A percentile compares a stretch with the other conserved stretches of the same genome.
These are phyloP conservation scores for Fusarium xylarioides DNA, from an alignment of 2,329 filamentous ascomycete species.

Conservation along the genomic window DNA sequence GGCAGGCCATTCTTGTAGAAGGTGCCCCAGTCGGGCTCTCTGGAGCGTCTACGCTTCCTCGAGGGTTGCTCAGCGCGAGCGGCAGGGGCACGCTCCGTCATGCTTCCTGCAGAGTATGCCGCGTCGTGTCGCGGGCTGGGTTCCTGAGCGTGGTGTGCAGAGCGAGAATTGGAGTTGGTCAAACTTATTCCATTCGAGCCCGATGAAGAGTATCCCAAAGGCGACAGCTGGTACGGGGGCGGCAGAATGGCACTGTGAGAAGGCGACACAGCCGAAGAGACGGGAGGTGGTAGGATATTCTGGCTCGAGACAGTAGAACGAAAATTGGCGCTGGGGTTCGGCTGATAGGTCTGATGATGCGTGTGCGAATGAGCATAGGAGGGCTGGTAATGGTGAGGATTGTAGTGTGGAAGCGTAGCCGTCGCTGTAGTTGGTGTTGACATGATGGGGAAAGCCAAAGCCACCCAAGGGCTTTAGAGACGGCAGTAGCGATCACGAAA, in stretches of 20 bases:
- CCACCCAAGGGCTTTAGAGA: conserved; percentile 35
- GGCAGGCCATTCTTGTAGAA: conserved; percentile 87
- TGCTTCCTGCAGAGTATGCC: conserved; percentile 37
- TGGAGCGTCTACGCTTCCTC: conserved; percentile 65
- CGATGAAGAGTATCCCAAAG: conserved; percentile 45
- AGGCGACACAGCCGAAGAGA: conserved; percentile 40
- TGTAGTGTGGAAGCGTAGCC: conserved; percentile 75
- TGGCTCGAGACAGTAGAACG: conserved; percentile 42
- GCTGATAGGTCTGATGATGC: conserved; percentile 45
- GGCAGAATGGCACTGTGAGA: conserved; percentile 39
- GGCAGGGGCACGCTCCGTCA: conserved; percentile 42
- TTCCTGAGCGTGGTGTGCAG: conserved; percentile 46
- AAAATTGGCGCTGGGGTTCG: conserved; percentile 43
- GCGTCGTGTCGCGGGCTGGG: conserved; percentile 41
- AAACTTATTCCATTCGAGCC: conserved; percentile 46
- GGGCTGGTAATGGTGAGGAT: conserved; percentile 70
- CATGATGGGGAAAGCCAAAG: conserved; percentile 60
- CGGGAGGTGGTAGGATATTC: conserved; percentile 45
- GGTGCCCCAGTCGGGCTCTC: conserved; percentile 78
- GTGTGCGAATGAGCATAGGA: conserved; percentile 56
- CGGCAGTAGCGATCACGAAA: conserved; percentile 25
- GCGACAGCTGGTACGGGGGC: conserved; percentile 43
- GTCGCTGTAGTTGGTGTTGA: conserved; percentile 84
- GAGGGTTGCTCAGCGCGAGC: conserved; percentile 46
- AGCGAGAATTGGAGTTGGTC: conserved; percentile 43